Evolutionary conservation across 108 stramenopile genomes (phyloP).

Genomic region (Skeletonema potamos): DNA sequence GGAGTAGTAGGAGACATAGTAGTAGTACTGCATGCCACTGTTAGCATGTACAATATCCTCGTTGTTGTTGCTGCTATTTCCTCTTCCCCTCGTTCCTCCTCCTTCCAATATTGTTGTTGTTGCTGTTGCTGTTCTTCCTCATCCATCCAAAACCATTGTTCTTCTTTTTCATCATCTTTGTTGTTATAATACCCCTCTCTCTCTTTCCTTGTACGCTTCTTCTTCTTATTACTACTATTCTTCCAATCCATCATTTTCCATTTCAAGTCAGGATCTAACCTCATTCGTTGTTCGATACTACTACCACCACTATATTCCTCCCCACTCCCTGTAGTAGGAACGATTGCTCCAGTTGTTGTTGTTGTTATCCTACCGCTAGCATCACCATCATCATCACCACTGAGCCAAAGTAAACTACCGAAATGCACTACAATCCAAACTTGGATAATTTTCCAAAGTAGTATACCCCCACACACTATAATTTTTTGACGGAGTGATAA

Average conservation of each 20-base stretch:
- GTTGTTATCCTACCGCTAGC: no score
- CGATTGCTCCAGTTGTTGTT: no score
- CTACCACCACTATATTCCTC: not conserved
- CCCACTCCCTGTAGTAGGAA: no score
- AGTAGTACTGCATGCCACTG: not conserved
- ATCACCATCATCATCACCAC: not conserved
- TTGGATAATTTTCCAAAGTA: constrained; percentile 5
- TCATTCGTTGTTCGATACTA: not conserved
- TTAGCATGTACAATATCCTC: not conserved
- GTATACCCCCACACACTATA: not conserved
- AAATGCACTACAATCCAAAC: not conserved
- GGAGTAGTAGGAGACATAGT: no score
- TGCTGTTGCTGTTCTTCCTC: no score
- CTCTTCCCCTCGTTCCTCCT: not conserved
- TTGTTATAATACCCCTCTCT: no score
- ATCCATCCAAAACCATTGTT: not conserved
- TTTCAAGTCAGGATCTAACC: not conserved
- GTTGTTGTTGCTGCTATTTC: not conserved
- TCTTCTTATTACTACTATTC: no score
- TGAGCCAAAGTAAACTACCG: not conserved
- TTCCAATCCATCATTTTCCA: not conserved
- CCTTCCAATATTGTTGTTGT: not conserved
- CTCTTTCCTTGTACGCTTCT: no score
- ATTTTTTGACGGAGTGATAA: not conserved
- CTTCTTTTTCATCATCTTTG: no score